phyloP scores from a whole-genome alignment of 352 stramenopile genomes.

The Phytophthora pisi region DNA sequence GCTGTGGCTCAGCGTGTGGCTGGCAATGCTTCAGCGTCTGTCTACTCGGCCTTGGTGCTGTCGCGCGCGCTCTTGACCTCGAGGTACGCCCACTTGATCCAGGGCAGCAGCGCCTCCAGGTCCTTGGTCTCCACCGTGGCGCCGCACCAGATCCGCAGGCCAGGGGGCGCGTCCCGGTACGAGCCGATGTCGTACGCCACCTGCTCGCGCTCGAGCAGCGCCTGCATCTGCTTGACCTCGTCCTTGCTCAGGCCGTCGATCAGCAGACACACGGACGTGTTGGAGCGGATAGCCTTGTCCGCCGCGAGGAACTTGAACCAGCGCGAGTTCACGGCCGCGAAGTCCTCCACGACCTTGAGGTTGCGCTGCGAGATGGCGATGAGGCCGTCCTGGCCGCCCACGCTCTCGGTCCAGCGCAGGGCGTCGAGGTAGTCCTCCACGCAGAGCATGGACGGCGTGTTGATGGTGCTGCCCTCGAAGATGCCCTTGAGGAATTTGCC shows the following conservation, averaged over 20 bases:
- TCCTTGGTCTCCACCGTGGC: slow-evolving; percentile 99
- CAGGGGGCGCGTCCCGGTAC: slow-evolving; percentile 98
- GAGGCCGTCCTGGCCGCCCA: slow-evolving; percentile 94
- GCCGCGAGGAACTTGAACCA: slow-evolving; percentile 98
- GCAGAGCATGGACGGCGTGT: slow-evolving; percentile 99
- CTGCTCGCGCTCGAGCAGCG: slow-evolving; percentile 94
- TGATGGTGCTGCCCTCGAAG: slow-evolving; percentile 99
- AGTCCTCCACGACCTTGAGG: slow-evolving; percentile 95
- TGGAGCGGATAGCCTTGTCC: slow-evolving; percentile 93
- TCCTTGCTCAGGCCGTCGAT: slow-evolving; percentile 92
- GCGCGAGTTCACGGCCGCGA: slow-evolving; percentile 94
- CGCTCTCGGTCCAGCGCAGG: slow-evolving; percentile 94
- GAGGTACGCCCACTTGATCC: slow-evolving; percentile 98
- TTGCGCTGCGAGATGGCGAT: slow-evolving; percentile 95
- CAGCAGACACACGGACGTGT: slow-evolving; percentile 97
- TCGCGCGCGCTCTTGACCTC: slow-evolving; percentile 76
- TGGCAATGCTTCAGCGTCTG: slow-evolving; percentile 23
- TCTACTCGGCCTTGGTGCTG: slow-evolving; percentile 32
- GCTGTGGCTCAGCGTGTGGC: slow-evolving; percentile 20
- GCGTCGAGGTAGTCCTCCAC: slow-evolving; percentile 99
- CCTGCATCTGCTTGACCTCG: slow-evolving; percentile 97
- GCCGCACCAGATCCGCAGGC: slow-evolving; percentile 99
- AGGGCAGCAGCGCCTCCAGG: slow-evolving; percentile 97
- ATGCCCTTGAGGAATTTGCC: slow-evolving; percentile 94
- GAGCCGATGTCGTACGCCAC: slow-evolving; percentile 98